Base-by-base conservation (phyloP, 108 stramenopile genomes). In the Cyclotella cryptica region DNA sequence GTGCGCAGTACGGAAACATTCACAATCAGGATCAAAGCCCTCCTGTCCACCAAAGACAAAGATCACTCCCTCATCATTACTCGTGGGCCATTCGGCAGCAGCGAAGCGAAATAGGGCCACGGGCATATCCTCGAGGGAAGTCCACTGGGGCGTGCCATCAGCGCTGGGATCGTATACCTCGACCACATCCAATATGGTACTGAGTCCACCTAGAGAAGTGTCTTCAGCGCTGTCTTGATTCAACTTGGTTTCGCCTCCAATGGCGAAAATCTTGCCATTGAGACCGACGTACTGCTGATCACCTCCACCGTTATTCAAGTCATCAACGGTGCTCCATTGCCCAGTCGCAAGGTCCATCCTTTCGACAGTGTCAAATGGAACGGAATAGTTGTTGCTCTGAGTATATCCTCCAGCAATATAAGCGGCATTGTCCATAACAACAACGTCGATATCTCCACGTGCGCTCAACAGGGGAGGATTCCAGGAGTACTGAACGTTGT, bases 21-120 rank as follows among this genome's bases (percentile, higher is more conserved):
- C 70, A 60, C 92, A 93, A 53, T 61, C 67, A 4, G 66, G 71
- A 65, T 91, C 77, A 59, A 83, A 89, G 0, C 78, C 82, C 14
- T 66, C 69, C 75, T 93, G 92, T 42, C 92, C 92, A 55, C 92
- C 92, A 81, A 93, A 93, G 11, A 87, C 72, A 66, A 84, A 91
- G 30, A 90, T 74, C 6, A 72, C 72, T 22, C 62, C 72, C 29
- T 74, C 61, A 14, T 46, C 69, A 29, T 64, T 45, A 28, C 21
- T 42, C 11, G 18, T 65, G 6, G 68, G 64, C 67, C 58, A 82
- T 13, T 46, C 87, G 24, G 78, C 76, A 17, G 90, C 90, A 51
- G 83, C 80, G 66, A 91, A 91, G 2, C 92, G 87, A 53, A 93
- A 93, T 14, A 88, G 73, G 28, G 79, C 63, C 18, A 64, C 65